A percentile compares a stretch with the other conserved stretches of the same genome.
phyloP scores from a whole-genome alignment of 192 early-diverging fungal genomes.

The Dissophora ornata region DNA sequence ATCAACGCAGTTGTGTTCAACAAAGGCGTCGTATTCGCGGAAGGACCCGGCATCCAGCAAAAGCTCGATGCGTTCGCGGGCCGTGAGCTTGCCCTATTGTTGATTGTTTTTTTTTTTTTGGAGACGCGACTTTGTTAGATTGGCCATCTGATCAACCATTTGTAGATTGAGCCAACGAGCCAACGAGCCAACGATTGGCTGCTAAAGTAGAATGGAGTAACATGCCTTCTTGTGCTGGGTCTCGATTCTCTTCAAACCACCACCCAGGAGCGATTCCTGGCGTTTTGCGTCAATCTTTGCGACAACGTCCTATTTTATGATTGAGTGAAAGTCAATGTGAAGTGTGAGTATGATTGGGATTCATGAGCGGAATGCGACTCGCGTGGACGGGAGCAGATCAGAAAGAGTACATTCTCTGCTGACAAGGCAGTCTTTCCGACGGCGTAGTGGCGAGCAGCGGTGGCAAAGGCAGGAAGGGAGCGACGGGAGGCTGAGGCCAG shows the following conservation, averaged over 20 bases:
- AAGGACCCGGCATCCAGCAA: conserved; percentile 87
- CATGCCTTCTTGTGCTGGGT: conserved; percentile 87
- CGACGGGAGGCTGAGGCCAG: conserved; percentile 50
- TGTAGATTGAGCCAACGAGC: no score
- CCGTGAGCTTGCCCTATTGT: conserved; percentile 93
- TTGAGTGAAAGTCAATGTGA: background rate
- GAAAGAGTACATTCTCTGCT: conserved; percentile 36
- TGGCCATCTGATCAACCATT: no score
- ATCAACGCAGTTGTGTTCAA: conserved; percentile 93
- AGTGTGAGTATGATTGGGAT: no score
- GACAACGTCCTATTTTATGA: conserved; percentile 46
- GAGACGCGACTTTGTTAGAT: no score
- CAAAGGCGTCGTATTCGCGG: conserved; percentile 93
- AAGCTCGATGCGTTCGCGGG: conserved; percentile 88
- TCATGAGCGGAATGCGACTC: no score
- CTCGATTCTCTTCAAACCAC: conserved; percentile 81
- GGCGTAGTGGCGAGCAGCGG: conserved; percentile 46
- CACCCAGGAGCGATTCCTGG: conserved; percentile 77
- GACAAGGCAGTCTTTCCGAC: conserved; percentile 53
- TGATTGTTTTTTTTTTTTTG: no score
- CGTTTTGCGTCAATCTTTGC: conserved; percentile 74
- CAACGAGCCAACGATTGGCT: no score
- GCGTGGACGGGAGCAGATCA: background rate
- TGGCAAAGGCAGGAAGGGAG: conserved; percentile 44
- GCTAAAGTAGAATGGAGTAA: conserved; percentile 8